phyloP scores from a whole-genome alignment of 1,284 basidiomycete species.

The Boletus smithii region DNA sequence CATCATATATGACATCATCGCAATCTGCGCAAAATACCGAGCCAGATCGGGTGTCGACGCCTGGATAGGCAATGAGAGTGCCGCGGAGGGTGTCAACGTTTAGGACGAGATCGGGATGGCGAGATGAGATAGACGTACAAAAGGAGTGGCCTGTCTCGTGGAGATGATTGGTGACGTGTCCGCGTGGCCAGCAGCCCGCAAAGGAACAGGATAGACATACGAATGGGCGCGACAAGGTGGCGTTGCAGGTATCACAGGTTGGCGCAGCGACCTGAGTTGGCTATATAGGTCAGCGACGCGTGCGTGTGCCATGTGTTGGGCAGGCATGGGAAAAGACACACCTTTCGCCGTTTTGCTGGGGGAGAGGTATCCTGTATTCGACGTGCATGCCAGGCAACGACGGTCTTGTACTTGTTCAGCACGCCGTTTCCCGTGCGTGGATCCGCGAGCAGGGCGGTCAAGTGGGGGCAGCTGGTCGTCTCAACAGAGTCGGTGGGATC shows the following conservation, averaged over 20 bases:
- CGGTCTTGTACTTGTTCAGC: constrained; percentile 38
- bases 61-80: constrained; percentile 42
- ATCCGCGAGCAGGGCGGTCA: constrained; percentile 25
- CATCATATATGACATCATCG: constrained; percentile 56
- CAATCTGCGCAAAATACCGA: constrained; percentile 57
- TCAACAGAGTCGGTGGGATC: constrained; percentile 10
- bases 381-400: constrained; percentile 40
- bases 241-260: constrained; percentile 60
- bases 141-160: constrained; percentile 58
- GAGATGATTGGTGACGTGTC: constrained; percentile 57
- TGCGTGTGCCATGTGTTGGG: neutral
- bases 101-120: too few relatives aligned
- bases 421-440: too few relatives aligned
- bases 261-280: constrained; percentile 43
- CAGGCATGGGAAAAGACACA: constrained; percentile 19
- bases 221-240: constrained; percentile 66
- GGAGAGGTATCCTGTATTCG: constrained; percentile 33
- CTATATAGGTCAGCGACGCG: neutral
- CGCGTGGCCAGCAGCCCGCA: constrained; percentile 67
- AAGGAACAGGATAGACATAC: constrained; percentile 77
- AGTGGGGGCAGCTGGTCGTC: constrained; percentile 22
- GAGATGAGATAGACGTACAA: constrained; percentile 55
- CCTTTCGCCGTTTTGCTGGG: constrained; percentile 46
- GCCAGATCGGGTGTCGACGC: constrained; percentile 56
- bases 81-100: constrained; percentile 57